Evolutionary conservation across 2,329 filamentous ascomycete genomes (phyloP).

Genomic region (Cercospora janseana): DNA sequence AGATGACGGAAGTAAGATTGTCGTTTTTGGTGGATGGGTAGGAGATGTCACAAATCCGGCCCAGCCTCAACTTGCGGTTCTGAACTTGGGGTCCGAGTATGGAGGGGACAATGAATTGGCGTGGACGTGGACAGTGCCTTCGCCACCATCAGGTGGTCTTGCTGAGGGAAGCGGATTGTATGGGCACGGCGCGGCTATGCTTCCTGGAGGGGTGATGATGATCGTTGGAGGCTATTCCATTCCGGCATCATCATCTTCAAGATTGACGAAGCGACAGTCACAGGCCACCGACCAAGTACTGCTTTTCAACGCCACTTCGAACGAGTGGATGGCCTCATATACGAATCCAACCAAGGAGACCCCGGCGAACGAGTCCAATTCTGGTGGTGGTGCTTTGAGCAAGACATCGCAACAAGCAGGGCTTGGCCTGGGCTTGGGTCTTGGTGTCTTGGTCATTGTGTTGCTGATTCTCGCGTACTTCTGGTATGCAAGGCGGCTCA

Average conservation of each 20-base stretch:
- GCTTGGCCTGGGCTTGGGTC: slow-evolving; percentile 45
- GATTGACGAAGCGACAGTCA: slow-evolving; percentile 38
- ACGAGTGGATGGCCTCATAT: slow-evolving; percentile 58
- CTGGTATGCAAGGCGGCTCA: slow-evolving; percentile 47
- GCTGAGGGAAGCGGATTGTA: slow-evolving; percentile 53
- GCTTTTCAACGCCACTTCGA: slow-evolving; percentile 63
- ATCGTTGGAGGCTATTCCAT: slow-evolving; percentile 59
- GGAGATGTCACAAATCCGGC: slow-evolving; percentile 75
- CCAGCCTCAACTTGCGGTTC: slow-evolving; percentile 73
- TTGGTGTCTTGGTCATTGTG: slow-evolving; percentile 46
- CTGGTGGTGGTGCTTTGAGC: slow-evolving; percentile 38
- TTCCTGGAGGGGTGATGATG: slow-evolving; percentile 62
- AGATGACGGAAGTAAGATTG: slow-evolving; percentile 71
- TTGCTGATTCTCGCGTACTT: slow-evolving; percentile 47
- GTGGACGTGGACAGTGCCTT: slow-evolving; percentile 70
- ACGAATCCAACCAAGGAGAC: slow-evolving; percentile 38
- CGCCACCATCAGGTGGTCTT: slow-evolving; percentile 46
- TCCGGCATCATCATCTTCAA: slow-evolving; percentile 37
- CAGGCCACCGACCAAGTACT: slow-evolving; percentile 44
- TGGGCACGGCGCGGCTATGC: slow-evolving; percentile 61
- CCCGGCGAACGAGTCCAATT: slow-evolving; percentile 2
- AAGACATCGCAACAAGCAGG: slow-evolving; percentile 48
- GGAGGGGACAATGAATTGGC: slow-evolving; percentile 51
- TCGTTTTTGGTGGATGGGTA: slow-evolving; percentile 90
- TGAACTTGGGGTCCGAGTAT: slow-evolving; percentile 73